phyloP scores from a whole-genome alignment of 225 moss, liverwort and hornwort species.

The Climacium dendroides region DNA sequence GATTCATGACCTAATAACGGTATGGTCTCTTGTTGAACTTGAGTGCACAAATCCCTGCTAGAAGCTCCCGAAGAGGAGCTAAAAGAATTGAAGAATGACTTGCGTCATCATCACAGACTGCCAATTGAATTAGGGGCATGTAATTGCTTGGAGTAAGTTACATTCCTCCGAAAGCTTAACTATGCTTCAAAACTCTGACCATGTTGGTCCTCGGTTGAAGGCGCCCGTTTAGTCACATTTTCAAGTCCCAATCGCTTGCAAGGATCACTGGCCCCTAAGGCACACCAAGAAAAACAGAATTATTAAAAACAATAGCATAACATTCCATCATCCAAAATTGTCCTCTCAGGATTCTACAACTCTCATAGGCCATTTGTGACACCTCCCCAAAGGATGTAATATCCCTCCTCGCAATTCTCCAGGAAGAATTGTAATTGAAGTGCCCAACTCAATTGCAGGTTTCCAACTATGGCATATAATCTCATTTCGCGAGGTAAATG shows the following conservation, averaged over 20 bases:
- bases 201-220: background rate
- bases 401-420: background rate
- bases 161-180: background rate
- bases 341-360: background rate
- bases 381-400: background rate
- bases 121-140: background rate
- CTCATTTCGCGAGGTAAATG: background rate
- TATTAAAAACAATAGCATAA: background rate
- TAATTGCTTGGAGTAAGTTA: background rate
- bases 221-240: background rate
- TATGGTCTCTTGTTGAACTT: background rate
- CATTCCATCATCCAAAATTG: background rate
- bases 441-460: background rate
- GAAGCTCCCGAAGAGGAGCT: slow-evolving; percentile 2
- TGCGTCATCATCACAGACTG: background rate
- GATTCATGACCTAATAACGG: background rate
- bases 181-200: background rate
- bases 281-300: background rate
- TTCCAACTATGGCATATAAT: background rate
- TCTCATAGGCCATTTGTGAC: background rate
- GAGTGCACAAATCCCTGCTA: background rate
- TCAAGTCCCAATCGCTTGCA: background rate
- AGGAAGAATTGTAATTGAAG: background rate
- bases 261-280: background rate
- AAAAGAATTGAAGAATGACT: background rate